These are phyloP conservation scores for Chlorella sp. DNA, from an alignment of 139 green algal species.

Conservation along the genomic window DNA sequence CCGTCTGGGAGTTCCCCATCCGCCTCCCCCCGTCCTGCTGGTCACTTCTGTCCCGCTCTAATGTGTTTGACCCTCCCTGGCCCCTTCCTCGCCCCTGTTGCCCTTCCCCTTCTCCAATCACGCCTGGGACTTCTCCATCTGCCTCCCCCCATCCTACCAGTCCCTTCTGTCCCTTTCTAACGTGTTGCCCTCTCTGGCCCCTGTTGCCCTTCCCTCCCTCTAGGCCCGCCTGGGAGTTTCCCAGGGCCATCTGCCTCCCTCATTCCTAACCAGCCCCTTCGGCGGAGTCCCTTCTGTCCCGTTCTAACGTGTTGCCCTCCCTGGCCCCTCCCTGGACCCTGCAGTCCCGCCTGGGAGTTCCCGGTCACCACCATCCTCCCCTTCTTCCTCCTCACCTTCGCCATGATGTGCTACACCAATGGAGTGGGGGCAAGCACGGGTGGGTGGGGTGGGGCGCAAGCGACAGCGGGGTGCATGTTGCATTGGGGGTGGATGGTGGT, in stretches of 20 bases:
- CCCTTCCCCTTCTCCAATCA: no score
- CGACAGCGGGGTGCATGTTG: no score
- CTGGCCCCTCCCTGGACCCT: not conserved
- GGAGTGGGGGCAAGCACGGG: constrained; percentile 72
- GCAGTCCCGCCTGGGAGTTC: constrained; percentile 41
- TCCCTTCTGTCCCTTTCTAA: not conserved
- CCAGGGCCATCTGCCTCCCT: constrained; percentile 12
- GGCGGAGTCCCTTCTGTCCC: not conserved
- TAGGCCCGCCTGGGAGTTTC: constrained; percentile 42
- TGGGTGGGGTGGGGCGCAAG: no score
- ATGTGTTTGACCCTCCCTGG: no score
- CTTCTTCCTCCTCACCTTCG: constrained; percentile 59
- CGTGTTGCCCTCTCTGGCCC: not conserved
- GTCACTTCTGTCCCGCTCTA: no score
- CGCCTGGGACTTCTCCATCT: constrained; percentile 26
- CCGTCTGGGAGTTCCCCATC: no score
- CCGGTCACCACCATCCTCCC: constrained; percentile 12
- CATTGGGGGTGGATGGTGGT: no score
- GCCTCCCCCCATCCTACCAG: no score
- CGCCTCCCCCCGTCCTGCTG: no score
- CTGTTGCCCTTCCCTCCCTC: not conserved
- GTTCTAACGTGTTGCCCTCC: not conserved
- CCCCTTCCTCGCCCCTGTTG: no score
- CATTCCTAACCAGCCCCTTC: no score
- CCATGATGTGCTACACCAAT: constrained; percentile 72